Percentiles rank a stretch among this genome's conserved stretches.
These are phyloP conservation scores for Wickerhamomyces hampshirensis DNA, from an alignment of 805 yeast species.

Conservation along the genomic window DNA sequence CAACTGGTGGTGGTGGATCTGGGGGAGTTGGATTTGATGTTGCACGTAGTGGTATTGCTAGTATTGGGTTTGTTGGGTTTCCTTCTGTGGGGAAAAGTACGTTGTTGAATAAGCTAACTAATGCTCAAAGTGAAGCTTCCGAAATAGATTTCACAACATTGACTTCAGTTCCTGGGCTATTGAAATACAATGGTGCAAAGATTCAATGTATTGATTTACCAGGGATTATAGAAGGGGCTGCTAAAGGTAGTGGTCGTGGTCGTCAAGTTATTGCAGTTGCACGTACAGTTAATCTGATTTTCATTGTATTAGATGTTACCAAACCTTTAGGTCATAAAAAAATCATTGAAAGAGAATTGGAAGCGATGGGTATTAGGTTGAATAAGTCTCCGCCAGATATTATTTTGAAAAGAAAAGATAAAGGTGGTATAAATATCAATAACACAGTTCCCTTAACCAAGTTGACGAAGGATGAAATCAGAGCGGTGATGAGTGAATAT, in stretches of 20 bases:
- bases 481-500: slow-evolving; percentile 95
- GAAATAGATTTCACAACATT: slow-evolving; percentile 96
- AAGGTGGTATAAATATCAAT: slow-evolving; percentile 93
- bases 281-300: slow-evolving; percentile 90
- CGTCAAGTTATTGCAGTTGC: slow-evolving; percentile 98
- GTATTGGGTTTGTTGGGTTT: slow-evolving; percentile 96
- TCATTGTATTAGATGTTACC: slow-evolving; percentile 92
- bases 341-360: slow-evolving; percentile 90
- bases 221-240: slow-evolving; percentile 88
- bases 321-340: slow-evolving; percentile 93
- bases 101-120: slow-evolving; percentile 79
- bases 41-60: slow-evolving; percentile 97
- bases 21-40: slow-evolving; percentile 96
- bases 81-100: slow-evolving; percentile 92
- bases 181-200: slow-evolving; percentile 94
- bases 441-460: slow-evolving; percentile 90
- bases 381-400: slow-evolving; percentile 93
- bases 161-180: slow-evolving; percentile 96
- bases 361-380: slow-evolving; percentile 95
- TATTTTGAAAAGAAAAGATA: slow-evolving; percentile 84
- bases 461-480: slow-evolving; percentile 86
- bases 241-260: slow-evolving; percentile 90
- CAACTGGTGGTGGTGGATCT: slow-evolving; percentile 80
- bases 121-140: slow-evolving; percentile 97
- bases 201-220: slow-evolving; percentile 93